Evolutionary conservation across 2,329 filamentous ascomycete species (phyloP), one percentile per base, ranked within the genome.

Genomic region (Zymoseptoria pseudotritici): DNA sequence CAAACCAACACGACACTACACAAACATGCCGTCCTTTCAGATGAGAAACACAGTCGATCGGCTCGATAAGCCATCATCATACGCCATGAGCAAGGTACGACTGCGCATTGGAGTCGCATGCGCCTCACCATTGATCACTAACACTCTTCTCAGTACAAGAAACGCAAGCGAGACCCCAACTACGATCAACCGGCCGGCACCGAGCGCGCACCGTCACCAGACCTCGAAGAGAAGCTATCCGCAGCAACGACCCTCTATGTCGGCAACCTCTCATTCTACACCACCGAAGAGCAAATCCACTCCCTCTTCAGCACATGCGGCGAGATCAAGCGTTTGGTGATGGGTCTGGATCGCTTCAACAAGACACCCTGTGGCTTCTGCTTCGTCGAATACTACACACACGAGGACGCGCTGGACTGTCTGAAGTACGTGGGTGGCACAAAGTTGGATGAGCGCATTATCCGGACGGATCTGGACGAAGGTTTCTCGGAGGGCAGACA

Each of bases 361-460:
- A 99, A 99, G 80, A 99, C 94, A 0, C 94, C 94, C 1, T 99
- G 94, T 76, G 94, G 94, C 50, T 99, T 99, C 82, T 99, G 94
- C 81, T 99, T 99, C 73, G 94, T 99, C 71, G 94, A 99, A 78
- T 99, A 99, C 79, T 97, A 97, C 80, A 97, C 88, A 29, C 94
- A 97, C 75, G 88, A 96, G 73, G 94, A 99, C 75, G 94, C 94
- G 8, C 83, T 99, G 55, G 94, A 99, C 75, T 97, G 93, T 77
- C 87, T 99, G 86, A 99, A 97, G 78, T 99, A 97, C 74, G 88
- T 99, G 70, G 94, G 94, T 58, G 94, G 94, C 60, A 99, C 94
- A 42, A 99, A 99, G 80, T 84, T 99, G 53, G 94, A 99, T 75
- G 94, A 99, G 81, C 87, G 94, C 69, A 88, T 99, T 72, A 97